These are phyloP conservation scores for Ascochyta lentis DNA, from an alignment of 2,329 filamentous ascomycete species.

Conservation along the genomic window DNA sequence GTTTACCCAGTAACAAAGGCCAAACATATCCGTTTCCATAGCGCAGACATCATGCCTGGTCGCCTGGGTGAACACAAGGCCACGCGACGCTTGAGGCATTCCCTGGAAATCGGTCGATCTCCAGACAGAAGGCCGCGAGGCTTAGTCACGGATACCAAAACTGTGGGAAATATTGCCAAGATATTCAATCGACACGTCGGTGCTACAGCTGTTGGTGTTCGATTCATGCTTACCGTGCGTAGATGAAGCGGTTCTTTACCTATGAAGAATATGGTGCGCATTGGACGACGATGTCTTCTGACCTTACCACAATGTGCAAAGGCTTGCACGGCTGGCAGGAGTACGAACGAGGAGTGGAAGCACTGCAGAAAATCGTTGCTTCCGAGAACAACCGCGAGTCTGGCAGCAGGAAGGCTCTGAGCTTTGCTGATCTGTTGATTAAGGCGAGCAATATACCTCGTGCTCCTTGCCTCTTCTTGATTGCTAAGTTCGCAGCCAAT, in stretches of 20 bases:
- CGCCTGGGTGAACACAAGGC: constrained; percentile 45
- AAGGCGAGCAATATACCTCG: constrained; percentile 65
- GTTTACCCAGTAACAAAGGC: constrained; percentile 41
- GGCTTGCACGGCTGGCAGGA: constrained; percentile 75
- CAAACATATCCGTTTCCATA: constrained; percentile 57
- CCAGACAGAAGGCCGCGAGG: constrained; percentile 47
- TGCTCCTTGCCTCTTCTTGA: not conserved
- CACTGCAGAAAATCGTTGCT: constrained; percentile 75
- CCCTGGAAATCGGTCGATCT: constrained; percentile 54
- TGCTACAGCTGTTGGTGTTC: constrained; percentile 13
- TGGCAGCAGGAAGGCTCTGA: constrained; percentile 75
- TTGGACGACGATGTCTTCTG: constrained; percentile 83
- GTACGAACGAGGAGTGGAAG: constrained; percentile 86
- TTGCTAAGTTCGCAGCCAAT: constrained; percentile 69
- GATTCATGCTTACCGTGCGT: constrained; percentile 36
- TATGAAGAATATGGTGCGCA: constrained; percentile 94
- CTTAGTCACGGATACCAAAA: constrained; percentile 59
- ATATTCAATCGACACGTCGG: constrained; percentile 62
- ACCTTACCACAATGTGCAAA: constrained; percentile 72
- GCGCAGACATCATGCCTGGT: constrained; percentile 55
- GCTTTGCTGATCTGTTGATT: constrained; percentile 84
- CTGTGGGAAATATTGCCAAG: constrained; percentile 60
- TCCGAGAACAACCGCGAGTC: constrained; percentile 70
- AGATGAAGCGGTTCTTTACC: constrained; percentile 82
- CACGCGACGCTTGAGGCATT: constrained; percentile 50